A percentile compares a stretch with the other conserved stretches of the same genome.
phyloP scores from a whole-genome alignment of 768 basidiomycete species.

The Amanita polypyramis region DNA sequence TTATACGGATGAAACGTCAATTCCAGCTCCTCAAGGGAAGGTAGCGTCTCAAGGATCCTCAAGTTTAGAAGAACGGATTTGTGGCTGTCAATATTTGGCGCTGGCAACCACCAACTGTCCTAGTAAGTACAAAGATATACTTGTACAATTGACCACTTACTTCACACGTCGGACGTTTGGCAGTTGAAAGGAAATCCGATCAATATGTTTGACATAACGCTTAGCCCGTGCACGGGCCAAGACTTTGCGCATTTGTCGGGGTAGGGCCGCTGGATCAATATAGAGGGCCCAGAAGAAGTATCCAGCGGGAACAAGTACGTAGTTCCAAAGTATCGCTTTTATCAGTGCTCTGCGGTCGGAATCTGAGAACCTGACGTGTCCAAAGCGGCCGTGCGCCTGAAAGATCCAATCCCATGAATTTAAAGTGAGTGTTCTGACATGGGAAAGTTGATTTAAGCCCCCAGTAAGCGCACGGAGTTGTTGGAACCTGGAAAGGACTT shows the following conservation, averaged over 20 bases:
- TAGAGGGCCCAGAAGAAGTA: background rate
- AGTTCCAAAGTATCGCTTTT: constrained; percentile 2
- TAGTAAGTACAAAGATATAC: background rate
- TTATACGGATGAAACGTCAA: background rate
- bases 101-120: background rate
- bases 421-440: background rate
- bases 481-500: background rate
- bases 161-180: constrained; percentile 2
- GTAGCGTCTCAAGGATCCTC: background rate
- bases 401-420: constrained; percentile 5
- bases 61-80: background rate
- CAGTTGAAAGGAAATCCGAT: background rate
- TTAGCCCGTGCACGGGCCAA: background rate
- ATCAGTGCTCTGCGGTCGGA: background rate
- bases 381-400: background rate
- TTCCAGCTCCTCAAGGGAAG: constrained; percentile 5
- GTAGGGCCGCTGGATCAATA: background rate
- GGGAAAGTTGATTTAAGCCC: background rate
- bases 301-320: background rate
- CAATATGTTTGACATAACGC: background rate
- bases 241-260: background rate
- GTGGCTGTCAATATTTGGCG: background rate
- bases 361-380: background rate
- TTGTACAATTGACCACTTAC: background rate
- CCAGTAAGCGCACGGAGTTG: constrained; percentile 1